Evolutionary conservation across 495 filamentous ascomycete genomes (phyloP), one percentile per base, ranked within the genome.

Genomic region (Neurospora sp.): DNA sequence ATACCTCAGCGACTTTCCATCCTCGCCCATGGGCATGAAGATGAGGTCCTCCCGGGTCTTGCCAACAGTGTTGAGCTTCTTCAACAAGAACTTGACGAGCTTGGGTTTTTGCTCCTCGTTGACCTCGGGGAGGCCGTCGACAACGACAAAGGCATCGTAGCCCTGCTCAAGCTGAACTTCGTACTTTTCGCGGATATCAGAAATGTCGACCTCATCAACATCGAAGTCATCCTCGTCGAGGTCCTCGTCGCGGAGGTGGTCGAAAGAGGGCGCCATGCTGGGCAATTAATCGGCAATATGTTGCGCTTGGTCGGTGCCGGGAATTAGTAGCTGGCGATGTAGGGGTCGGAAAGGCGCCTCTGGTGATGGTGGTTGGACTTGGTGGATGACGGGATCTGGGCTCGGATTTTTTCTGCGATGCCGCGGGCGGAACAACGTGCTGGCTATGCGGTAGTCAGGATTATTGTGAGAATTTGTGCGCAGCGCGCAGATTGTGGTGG

Each of bases 151-250:
- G 74, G 93, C 91, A 79, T 99, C 96, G 78, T 97, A 89, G 71
- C 96, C 95, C 81, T 97, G 92, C 81, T 99, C 95, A 69, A 97
- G 87, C 77, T 94, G 93, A 48, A 98, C 96, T 82, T 98, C 94
- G 78, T 92, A 97, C 82, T 96, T 92, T 79, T 93, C 94, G 78
- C 89, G 87, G 74, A 99, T 88, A 84, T 99, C 96, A 72, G 93
- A 94, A 82, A 97, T 94, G 79, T 99, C 96, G 79, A 98, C 90
- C 80, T 97, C 93, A 80, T 96, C 93, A 78, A 94, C 90, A 75
- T 97, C 93, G 82, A 94, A 92, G 78, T 94, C 91, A 70, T 94
- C 91, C 79, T 96, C 93, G 81, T 94, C 91, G 76, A 93, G 85
- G 87, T 95, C 85, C 87, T 94, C 82, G 48, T 87, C 85, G 78